Base-by-base conservation (phyloP, 768 basidiomycete species). In the Rhodocollybia butyracea region DNA sequence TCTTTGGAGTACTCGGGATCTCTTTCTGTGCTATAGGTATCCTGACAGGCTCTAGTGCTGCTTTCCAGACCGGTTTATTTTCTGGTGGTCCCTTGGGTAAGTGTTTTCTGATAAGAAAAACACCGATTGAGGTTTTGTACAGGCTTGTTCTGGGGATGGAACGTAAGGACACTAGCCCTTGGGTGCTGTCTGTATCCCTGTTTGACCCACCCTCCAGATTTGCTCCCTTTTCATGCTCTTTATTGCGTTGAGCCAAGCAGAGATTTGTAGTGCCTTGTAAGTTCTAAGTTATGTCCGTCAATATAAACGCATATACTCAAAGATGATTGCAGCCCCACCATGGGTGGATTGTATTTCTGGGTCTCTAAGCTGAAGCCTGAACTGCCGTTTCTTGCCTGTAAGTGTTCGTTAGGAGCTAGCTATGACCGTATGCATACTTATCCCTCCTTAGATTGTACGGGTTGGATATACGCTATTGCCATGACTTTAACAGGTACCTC, bases 331-430 rank as follows among this genome's bases (percentile, higher is more conserved):
- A 79, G 77, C 54, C 80, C 81, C 0, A 80, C 81, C 3, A 76
- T 83, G 72, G 82, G 81, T 22, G 82, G 81, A 5, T 66, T 83
- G 46, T 84, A 84, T 64, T 84, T 83, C 62, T 83, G 82, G 82
- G 81, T 50, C 13, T n/a, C 48, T 68, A 78, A 75, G 61, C 79
- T 83, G 79, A 81, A 82, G 60, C 79, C 81, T 0, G 73, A 81
- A 45, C 57, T 69, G 13, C 82, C 81, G 2, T 67, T 81, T 17
- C 70, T 83, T 4, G 82, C 81, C 19, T 84, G 78, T 79, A 63
- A 66, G 77, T 65, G 19, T 15, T 17, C 21, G 6, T 17, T 42
- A 39, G 47, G 31, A 21, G 30, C 57, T 42, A 13, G 39, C 15
- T 21, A 32, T 32, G 11, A 40, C 40, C 31, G 13, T 10, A 27